Evolutionary conservation across 305 asterid genomes (phyloP).

Genomic region (Plantago rigida): DNA sequence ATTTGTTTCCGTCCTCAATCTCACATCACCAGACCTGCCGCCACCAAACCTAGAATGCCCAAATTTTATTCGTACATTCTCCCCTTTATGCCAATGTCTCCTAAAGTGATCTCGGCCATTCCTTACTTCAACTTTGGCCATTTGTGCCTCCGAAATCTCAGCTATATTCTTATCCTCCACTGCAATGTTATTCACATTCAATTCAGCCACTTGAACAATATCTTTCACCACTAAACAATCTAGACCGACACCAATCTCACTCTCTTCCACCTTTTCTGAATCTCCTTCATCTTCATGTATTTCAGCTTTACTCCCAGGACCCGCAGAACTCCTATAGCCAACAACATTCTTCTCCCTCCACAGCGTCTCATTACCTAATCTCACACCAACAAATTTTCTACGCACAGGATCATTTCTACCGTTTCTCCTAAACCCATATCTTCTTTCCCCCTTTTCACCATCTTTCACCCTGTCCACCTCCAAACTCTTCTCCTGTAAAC

Average conservation of each 20-base stretch:
- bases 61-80: constrained; percentile 12
- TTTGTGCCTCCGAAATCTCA: constrained; percentile 15
- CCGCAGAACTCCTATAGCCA: constrained; percentile 8
- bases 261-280: constrained; percentile 37
- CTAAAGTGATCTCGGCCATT: constrained; percentile 10
- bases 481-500: constrained; percentile 21
- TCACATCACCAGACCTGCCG: constrained; percentile 17
- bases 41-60: constrained; percentile 22
- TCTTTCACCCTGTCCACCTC: constrained; percentile 12
- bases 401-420: neutral
- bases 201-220: constrained; percentile 22
- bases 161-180: constrained; percentile 21
- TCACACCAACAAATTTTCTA: constrained; percentile 12
- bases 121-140: constrained; percentile 11
- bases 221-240: neutral
- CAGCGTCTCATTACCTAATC: neutral
- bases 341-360: constrained; percentile 6
- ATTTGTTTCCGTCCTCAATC: neutral
- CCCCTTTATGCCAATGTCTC: constrained; percentile 18
- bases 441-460: constrained; percentile 7
- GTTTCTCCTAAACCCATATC: too few species aligned
- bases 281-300: constrained; percentile 17
- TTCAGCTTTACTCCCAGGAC: constrained; percentile 13
- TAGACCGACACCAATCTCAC: neutral
- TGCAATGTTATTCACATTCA: constrained; percentile 17